Conservation (phyloP, 1,284 basidiomycete genomes). For the Ganoderma multipileum region DNA sequence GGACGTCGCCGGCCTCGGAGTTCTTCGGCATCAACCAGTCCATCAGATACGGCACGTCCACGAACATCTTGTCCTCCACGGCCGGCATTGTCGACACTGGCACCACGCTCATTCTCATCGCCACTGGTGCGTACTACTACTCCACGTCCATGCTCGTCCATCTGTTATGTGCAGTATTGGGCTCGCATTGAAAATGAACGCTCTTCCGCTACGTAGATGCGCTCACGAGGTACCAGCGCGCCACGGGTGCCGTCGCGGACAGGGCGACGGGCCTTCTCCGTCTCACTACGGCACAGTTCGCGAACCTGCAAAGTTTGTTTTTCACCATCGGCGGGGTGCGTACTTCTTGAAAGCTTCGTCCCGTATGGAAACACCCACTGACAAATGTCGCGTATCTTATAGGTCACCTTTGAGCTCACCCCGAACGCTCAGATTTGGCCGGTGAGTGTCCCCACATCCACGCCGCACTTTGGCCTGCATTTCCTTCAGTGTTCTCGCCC, state of each 20-base stretch:
- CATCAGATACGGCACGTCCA: slow-evolving; percentile 55
- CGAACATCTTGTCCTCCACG: slow-evolving; percentile 52
- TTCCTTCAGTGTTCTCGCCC: not conserved
- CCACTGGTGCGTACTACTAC: slow-evolving; percentile 36
- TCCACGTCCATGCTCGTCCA: not conserved
- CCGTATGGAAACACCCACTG: not conserved
- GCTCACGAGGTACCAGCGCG: slow-evolving; percentile 41
- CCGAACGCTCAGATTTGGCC: slow-evolving; percentile 61
- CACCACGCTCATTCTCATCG: slow-evolving; percentile 47
- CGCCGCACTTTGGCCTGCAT: not conserved
- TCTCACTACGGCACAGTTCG: slow-evolving; percentile 46
- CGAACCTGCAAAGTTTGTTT: slow-evolving; percentile 47
- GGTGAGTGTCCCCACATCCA: slow-evolving; percentile 35
- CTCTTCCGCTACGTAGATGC: slow-evolving; percentile 38
- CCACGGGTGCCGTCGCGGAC: slow-evolving; percentile 47
- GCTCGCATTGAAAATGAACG: not conserved
- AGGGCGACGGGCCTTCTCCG: slow-evolving; percentile 47
- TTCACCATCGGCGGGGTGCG: slow-evolving; percentile 50
- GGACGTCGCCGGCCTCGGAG: slow-evolving; percentile 51
- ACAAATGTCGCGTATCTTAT: slow-evolving; percentile 5
- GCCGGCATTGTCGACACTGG: slow-evolving; percentile 74
- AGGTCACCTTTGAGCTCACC: slow-evolving; percentile 48
- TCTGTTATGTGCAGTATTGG: not conserved
- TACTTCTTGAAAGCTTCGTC: not conserved
- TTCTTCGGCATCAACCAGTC: slow-evolving; percentile 73